A percentile compares a stretch with the other conserved stretches of the same genome.
These are phyloP conservation scores for Boletus reticuloceps DNA, from an alignment of 768 basidiomycete species.

Conservation along the genomic window DNA sequence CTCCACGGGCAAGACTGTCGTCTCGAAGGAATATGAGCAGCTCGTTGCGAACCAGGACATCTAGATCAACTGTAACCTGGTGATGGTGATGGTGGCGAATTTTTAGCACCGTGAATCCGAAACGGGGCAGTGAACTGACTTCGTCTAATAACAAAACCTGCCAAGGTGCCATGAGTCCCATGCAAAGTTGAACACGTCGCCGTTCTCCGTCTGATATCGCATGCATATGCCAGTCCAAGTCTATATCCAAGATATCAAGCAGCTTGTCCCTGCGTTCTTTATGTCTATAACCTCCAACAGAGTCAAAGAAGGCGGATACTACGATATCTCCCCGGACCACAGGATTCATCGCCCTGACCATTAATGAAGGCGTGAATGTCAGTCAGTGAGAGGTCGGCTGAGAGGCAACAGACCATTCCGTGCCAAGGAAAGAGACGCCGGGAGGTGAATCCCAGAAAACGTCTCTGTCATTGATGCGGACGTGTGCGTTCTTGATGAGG, in stretches of 20 bases:
- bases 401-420: conserved; percentile 71
- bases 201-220: conserved; percentile 95
- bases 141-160: conserved; percentile 93
- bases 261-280: conserved; percentile 84
- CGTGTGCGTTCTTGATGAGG: conserved; percentile 60
- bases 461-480: conserved; percentile 75
- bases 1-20: conserved; percentile 75
- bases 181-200: conserved; percentile 88
- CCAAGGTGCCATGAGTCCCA: conserved; percentile 95
- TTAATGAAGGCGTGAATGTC: background rate
- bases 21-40: conserved; percentile 83
- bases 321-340: conserved; percentile 92
- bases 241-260: conserved; percentile 90
- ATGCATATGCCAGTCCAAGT: conserved; percentile 96
- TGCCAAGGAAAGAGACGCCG: conserved; percentile 86
- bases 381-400: background rate
- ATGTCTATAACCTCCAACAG: conserved; percentile 93
- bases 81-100: background rate
- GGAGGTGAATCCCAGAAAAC: conserved; percentile 86
- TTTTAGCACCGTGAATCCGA: background rate
- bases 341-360: conserved; percentile 89
- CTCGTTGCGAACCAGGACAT: conserved; percentile 90
- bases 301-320: conserved; percentile 94
- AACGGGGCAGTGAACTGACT: conserved; percentile 39
- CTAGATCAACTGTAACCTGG: conserved; percentile 94